Evolutionary conservation across 768 basidiomycete species (phyloP).

Genomic region (Psilocybe cyanescens): DNA sequence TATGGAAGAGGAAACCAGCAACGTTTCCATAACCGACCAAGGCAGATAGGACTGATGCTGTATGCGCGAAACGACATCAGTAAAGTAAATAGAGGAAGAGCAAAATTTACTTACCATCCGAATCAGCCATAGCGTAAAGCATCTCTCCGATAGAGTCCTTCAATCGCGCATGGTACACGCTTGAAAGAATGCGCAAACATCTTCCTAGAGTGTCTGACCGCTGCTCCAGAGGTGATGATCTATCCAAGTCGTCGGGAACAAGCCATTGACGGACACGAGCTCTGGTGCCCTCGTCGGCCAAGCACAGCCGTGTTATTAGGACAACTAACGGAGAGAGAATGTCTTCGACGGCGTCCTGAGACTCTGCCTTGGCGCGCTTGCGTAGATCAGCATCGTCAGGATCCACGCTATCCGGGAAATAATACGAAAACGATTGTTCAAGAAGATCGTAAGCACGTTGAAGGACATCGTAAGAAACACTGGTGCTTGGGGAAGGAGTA

Average conservation of each 20-base stretch:
- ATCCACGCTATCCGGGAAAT: slow-evolving; percentile 67
- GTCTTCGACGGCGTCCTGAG: slow-evolving; percentile 71
- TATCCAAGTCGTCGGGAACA: slow-evolving; percentile 80
- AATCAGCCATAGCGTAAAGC: slow-evolving; percentile 82
- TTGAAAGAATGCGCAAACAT: slow-evolving; percentile 74
- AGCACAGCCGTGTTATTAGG: slow-evolving; percentile 72
- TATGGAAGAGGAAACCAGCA: slow-evolving; percentile 92
- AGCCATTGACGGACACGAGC: slow-evolving; percentile 66
- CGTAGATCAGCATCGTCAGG: slow-evolving; percentile 69
- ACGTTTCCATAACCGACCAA: slow-evolving; percentile 95
- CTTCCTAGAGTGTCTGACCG: slow-evolving; percentile 79
- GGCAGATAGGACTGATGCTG: slow-evolving; percentile 71
- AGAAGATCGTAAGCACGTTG: slow-evolving; percentile 71
- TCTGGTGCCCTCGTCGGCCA: slow-evolving; percentile 63
- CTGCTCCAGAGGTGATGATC: slow-evolving; percentile 73
- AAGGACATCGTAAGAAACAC: slow-evolving; percentile 50
- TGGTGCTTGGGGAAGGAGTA: slow-evolving; percentile 44
- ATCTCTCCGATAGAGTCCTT: slow-evolving; percentile 86
- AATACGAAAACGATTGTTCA: slow-evolving; percentile 59
- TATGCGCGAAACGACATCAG: slow-evolving; percentile 5
- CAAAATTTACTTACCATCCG: slow-evolving; percentile 50
- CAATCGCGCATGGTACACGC: slow-evolving; percentile 72
- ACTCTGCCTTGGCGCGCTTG: slow-evolving; percentile 49
- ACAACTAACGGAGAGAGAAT: slow-evolving; percentile 75
- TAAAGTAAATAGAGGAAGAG: neutral